These are phyloP conservation scores for Gynostemma pentaphyllum DNA, from an alignment of 306 rosid genomes.

Conservation along the genomic window DNA sequence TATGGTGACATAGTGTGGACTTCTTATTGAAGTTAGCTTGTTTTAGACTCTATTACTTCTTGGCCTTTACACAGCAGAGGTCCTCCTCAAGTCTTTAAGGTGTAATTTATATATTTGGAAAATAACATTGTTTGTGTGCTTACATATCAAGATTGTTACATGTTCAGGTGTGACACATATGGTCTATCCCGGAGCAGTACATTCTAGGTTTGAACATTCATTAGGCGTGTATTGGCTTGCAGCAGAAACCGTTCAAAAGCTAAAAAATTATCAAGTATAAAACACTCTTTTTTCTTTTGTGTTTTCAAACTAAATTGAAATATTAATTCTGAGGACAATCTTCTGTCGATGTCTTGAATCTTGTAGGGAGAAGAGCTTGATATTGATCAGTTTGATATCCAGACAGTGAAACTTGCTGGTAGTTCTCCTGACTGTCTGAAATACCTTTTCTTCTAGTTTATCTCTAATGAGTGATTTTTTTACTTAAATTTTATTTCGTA, in stretches of 20 bases:
- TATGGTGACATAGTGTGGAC: neutral
- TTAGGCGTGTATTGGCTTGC: conserved; percentile 96
- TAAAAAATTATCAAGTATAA: conserved; percentile 51
- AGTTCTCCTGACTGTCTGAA: neutral
- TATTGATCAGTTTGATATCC: conserved; percentile 67
- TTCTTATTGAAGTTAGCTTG: neutral
- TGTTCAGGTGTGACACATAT: conserved; percentile 56
- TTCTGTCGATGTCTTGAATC: conserved; percentile 7
- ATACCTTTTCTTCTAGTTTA: neutral
- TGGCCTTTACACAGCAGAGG: neutral
- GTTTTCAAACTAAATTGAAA: neutral
- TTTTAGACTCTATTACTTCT: neutral
- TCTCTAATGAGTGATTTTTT: neutral
- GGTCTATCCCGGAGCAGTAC: conserved; percentile 93
- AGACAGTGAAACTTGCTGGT: conserved; percentile 94
- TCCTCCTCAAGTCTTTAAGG: neutral
- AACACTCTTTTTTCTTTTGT: neutral
- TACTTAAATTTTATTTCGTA: conserved; percentile 14
- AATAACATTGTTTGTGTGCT: conserved; percentile 11
- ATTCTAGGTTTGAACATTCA: conserved; percentile 91
- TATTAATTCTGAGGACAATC: neutral
- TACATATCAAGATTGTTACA: conserved; percentile 9
- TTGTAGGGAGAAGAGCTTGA: conserved; percentile 81
- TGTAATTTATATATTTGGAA: neutral
- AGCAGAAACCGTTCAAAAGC: conserved; percentile 64